These are phyloP conservation scores for Carex parvula DNA, from an alignment of 176 grass and related monocot genomes.

Conservation along the genomic window DNA sequence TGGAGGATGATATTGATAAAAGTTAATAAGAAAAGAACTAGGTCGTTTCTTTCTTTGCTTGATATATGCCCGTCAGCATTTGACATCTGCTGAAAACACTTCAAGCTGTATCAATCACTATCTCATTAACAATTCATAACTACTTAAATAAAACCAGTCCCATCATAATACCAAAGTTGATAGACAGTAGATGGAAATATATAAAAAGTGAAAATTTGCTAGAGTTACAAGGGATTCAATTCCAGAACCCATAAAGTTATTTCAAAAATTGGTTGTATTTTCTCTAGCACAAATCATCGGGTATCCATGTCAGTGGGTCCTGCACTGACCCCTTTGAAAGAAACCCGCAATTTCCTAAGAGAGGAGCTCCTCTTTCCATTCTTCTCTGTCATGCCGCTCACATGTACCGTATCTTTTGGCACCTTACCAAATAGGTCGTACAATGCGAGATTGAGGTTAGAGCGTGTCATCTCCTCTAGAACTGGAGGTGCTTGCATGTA, in stretches of 20 bases:
- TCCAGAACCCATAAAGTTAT: neutral
- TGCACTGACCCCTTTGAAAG: constrained; percentile 44
- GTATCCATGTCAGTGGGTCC: constrained; percentile 60
- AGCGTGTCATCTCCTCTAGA: constrained; percentile 77
- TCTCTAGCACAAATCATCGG: constrained; percentile 23
- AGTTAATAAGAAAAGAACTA: neutral
- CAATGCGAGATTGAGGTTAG: constrained; percentile 52
- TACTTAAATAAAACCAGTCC: neutral
- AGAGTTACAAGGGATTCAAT: constrained; percentile 16
- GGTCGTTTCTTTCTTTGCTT: neutral
- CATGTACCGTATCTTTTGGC: constrained; percentile 49
- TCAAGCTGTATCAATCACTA: neutral
- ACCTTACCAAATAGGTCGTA: constrained; percentile 60
- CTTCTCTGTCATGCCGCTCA: constrained; percentile 53
- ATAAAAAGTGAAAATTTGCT: constrained; percentile 18
- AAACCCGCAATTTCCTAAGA: constrained; percentile 65
- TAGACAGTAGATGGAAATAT: neutral
- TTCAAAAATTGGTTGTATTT: constrained; percentile 2
- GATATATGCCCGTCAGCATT: neutral
- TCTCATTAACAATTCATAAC: neutral
- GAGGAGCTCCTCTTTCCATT: constrained; percentile 69
- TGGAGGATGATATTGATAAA: neutral
- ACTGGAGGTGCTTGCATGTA: constrained; percentile 91
- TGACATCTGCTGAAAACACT: neutral
- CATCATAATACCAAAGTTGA: constrained; percentile 20